Evolutionary conservation across 768 basidiomycete species (phyloP).

Genomic region (Rhodocollybia butyracea): DNA sequence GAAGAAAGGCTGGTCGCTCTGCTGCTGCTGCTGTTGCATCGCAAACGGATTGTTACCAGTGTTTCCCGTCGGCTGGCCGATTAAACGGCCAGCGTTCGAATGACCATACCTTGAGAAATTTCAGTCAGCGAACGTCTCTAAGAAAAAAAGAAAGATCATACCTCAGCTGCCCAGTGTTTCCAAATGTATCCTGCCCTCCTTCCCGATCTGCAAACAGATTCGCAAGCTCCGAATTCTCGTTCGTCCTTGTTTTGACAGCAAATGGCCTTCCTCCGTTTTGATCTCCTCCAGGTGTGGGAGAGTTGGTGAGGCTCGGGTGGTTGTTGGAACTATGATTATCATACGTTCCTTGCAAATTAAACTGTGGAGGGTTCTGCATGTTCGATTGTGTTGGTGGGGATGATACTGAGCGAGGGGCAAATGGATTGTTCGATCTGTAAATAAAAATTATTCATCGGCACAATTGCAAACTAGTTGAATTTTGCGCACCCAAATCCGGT

Average conservation of each 20-base stretch:
- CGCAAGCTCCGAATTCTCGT: slow-evolving; percentile 77
- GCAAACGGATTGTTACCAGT: slow-evolving; percentile 64
- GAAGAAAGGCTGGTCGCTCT: slow-evolving; percentile 75
- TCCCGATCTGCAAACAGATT: slow-evolving; percentile 83
- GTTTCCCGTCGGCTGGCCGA: slow-evolving; percentile 41
- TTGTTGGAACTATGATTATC: slow-evolving; percentile 38
- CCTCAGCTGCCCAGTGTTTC: slow-evolving; percentile 79
- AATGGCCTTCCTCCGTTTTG: slow-evolving; percentile 29
- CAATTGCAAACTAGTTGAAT: neutral
- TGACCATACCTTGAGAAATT: slow-evolving; percentile 52
- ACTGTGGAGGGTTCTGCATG: slow-evolving; percentile 41
- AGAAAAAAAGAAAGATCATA: slow-evolving; percentile 26
- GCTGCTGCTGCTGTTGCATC: slow-evolving; percentile 52
- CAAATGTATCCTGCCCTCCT: slow-evolving; percentile 94
- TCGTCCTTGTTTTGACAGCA: slow-evolving; percentile 46
- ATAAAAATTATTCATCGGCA: neutral
- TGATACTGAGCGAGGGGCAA: slow-evolving; percentile 49
- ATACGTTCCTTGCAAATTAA: slow-evolving; percentile 72
- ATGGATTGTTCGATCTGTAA: slow-evolving; percentile 90
- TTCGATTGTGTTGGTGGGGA: slow-evolving; percentile 32
- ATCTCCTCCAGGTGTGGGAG: slow-evolving; percentile 39
- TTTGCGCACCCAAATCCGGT: slow-evolving; percentile 73
- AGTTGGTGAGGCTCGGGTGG: slow-evolving; percentile 20
- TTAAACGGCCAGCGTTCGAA: slow-evolving; percentile 48
- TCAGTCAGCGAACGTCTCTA: neutral